Conservation (phyloP, 2,329 filamentous ascomycete genomes). For the Pezicula neosporulosa region DNA sequence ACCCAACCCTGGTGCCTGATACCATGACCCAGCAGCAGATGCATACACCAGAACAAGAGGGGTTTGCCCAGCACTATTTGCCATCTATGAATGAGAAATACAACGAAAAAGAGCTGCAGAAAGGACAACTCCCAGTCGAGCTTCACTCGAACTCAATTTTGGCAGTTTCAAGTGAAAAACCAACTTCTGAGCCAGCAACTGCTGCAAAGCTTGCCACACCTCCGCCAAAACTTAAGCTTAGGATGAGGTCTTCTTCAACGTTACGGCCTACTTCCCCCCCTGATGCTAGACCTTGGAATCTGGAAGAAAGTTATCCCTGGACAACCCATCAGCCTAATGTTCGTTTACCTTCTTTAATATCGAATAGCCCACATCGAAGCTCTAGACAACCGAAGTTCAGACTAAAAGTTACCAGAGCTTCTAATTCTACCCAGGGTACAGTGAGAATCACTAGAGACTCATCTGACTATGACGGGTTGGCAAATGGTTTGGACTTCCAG, state of each 20-base stretch:
- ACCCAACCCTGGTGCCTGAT: no score
- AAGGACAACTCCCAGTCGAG: not conserved
- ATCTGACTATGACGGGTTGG: conserved; percentile 9
- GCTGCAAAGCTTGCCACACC: conserved; percentile 1
- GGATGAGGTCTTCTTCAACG: conserved; percentile 12
- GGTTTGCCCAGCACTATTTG: no score
- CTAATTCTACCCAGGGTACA: conserved; percentile 23
- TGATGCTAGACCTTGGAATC: conserved; percentile 15
- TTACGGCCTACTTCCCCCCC: conserved; percentile 11
- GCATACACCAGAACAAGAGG: not conserved
- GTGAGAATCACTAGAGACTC: conserved; percentile 22
- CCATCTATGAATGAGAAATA: no score
- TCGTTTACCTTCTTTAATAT: conserved; percentile 3
- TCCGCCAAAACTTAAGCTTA: conserved; percentile 23
- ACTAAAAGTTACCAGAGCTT: conserved; percentile 24
- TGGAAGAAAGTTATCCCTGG: conserved; percentile 20
- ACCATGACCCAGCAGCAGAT: not conserved
- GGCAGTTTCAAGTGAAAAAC: no score
- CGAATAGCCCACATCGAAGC: conserved; percentile 1
- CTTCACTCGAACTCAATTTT: not conserved
- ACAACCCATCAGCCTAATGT: conserved; percentile 9
- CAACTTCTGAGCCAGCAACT: no score
- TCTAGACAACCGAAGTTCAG: conserved; percentile 22
- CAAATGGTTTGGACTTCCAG: conserved; percentile 21
- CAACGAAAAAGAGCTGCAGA: no score